Evolutionary conservation across 305 asterid species (phyloP), one percentile per base, ranked within the genome.

Genomic region (Fraxinus angustifolia): DNA sequence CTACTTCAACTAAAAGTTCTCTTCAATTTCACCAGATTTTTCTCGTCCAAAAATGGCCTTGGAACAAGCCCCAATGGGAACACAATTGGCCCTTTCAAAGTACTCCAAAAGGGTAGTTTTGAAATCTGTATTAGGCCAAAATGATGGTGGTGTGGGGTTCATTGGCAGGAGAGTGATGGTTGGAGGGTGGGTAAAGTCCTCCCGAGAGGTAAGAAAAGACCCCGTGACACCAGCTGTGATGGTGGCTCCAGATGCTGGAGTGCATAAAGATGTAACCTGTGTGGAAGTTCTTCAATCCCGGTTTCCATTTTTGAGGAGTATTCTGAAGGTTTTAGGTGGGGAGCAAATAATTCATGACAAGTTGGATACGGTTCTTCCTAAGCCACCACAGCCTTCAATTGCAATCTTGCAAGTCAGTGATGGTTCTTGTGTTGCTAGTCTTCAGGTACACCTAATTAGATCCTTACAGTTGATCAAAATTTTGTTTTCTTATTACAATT

Each of bases 161-260:
- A 82, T 89, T 58, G 98, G 97, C 1, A 90, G 85, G 83, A 90
- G 89, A 45, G 87, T 91, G 6, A 87, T 92, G 68, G 85, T 95
- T 7, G 99, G 98, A 2, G 99, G 99, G 34, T 95, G 98, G 99
- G 97, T 95, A 11, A 94, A 92, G 79, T 88, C 97, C 31, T 91
- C 99, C 67, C 87, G 91, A 12, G 98, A 95, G 85, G 73, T 95
- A 77, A 84, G 87, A 48, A 91, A 88, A 82, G 93, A 88, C 26
- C 83, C 87, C 19, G 78, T 10, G 26, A 53, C 70, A 23, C 87
- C 78, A 17, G 75, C 81, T 0, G 10, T 81, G 3, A 58, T 10
- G 1, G 65, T 36, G 33, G 76, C 86, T 62, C 87, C 85, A 14
- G 82, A 76, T 14, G 84, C 58, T 4, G 86, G 21, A 3, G 84